Base-by-base conservation (phyloP, 2,329 filamentous ascomycete genomes). In the Xylariaceae sp. region DNA sequence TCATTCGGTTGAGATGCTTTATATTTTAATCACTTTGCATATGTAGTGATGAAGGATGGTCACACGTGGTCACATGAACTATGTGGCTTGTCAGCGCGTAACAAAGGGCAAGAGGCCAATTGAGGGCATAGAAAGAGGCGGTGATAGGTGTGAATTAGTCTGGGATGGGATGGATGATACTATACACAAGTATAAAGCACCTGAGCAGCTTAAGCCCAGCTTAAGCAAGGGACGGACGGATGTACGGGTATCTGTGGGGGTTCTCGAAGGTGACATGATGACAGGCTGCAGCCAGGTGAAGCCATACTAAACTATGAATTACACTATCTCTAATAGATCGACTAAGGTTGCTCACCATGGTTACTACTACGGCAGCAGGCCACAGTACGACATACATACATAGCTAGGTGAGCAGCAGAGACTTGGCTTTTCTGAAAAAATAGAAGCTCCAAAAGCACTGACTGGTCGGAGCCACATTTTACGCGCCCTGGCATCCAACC, bases 401-500 rank as follows among this genome's bases (percentile, higher is more conserved):
- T n/a, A n/a, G n/a, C n/a, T n/a, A n/a, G n/a, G n/a, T n/a, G n/a
- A n/a, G n/a, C n/a, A n/a, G n/a, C n/a, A n/a, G n/a, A n/a, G n/a
- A n/a, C n/a, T n/a, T n/a, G n/a, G n/a, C n/a, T n/a, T n/a, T n/a
- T n/a, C n/a, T n/a, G n/a, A n/a, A n/a, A n/a, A n/a, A n/a, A n/a
- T n/a, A n/a, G n/a, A n/a, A n/a, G n/a, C n/a, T n/a, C n/a, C n/a
- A n/a, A n/a, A n/a, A n/a, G n/a, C n/a, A n/a, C n/a, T n/a, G n/a
- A 53, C 48, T 55, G 55, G 57, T 2, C 41, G 7, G 40, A 42
- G 40, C 40, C 47, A 48, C 50, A 54, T 48, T 62, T 63, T 77
- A 79, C 70, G 73, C 77, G 77, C 77, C 76, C 60, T 67, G 67
- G 65, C 64, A 67, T 72, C 69, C 66, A 65, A 67, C 63, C 65